Evolutionary conservation across 352 stramenopile species (phyloP).

Genomic region (Phytopythium delawarense): DNA sequence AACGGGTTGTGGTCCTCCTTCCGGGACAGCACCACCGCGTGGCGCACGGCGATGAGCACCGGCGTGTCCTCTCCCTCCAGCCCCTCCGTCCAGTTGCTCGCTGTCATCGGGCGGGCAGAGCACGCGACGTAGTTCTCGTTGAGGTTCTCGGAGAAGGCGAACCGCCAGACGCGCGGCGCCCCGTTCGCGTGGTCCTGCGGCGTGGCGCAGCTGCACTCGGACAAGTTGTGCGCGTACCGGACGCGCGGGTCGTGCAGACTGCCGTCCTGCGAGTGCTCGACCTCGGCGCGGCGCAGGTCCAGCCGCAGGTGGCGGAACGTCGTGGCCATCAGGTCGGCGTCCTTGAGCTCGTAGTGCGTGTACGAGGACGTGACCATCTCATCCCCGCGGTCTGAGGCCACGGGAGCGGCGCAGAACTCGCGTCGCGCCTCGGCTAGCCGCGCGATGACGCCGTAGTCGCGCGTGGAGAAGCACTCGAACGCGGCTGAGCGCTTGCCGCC

Average conservation of each 20-base stretch:
- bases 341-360: constrained; percentile 12
- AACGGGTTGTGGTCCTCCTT: constrained; percentile 52
- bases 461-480: constrained; percentile 9
- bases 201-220: constrained; percentile 26
- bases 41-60: not conserved
- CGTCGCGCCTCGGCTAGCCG: constrained; percentile 12
- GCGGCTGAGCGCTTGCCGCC: not conserved
- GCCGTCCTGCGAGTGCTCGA: constrained; percentile 21
- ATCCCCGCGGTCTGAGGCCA: not conserved
- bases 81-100: constrained; percentile 4
- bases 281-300: constrained; percentile 13
- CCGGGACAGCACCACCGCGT: not conserved
- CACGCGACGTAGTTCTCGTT: constrained; percentile 9
- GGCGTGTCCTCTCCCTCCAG: not conserved
- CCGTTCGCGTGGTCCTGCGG: constrained; percentile 7
- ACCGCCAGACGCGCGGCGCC: constrained; percentile 5
- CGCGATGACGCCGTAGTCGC: constrained; percentile 22
- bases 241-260: constrained; percentile 27
- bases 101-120: not conserved
- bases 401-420: constrained; percentile 10
- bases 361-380: constrained; percentile 9
- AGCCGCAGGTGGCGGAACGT: constrained; percentile 19
- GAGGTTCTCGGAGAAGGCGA: not conserved
- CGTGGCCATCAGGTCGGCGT: constrained; percentile 15
- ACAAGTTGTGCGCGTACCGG: constrained; percentile 17